Conservation (phyloP, 306 rosid genomes). For the Casuarina equisetifolia region DNA sequence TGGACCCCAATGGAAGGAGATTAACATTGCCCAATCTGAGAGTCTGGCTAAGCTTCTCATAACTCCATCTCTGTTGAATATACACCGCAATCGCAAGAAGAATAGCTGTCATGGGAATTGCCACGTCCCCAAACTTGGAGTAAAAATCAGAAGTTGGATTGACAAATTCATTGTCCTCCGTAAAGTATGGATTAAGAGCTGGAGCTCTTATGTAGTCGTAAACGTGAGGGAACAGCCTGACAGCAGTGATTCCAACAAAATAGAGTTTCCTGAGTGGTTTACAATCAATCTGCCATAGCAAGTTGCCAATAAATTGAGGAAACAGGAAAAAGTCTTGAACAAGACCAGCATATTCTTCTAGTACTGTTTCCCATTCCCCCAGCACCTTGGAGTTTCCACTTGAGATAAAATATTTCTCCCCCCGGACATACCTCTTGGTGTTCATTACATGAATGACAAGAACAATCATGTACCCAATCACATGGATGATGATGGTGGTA, state of each 20-base stretch:
- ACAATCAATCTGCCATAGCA: slow-evolving; percentile 78
- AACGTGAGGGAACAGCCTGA: slow-evolving; percentile 82
- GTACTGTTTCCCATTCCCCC: slow-evolving; percentile 60
- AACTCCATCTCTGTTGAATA: slow-evolving; percentile 72
- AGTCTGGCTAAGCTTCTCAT: slow-evolving; percentile 61
- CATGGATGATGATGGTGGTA: slow-evolving; percentile 49
- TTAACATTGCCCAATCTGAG: slow-evolving; percentile 48
- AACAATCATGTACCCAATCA: slow-evolving; percentile 58
- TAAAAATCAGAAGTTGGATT: slow-evolving; percentile 68
- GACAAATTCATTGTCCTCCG: slow-evolving; percentile 69
- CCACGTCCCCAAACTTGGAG: slow-evolving; percentile 72
- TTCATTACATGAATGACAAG: slow-evolving; percentile 47
- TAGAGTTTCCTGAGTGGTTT: slow-evolving; percentile 78
- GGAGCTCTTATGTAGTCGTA: slow-evolving; percentile 72
- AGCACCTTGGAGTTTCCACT: slow-evolving; percentile 33
- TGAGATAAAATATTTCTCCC: slow-evolving; percentile 23
- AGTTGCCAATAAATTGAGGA: slow-evolving; percentile 79
- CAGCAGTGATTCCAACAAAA: slow-evolving; percentile 73
- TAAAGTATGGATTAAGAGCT: slow-evolving; percentile 57
- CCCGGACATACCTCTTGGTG: slow-evolving; percentile 36
- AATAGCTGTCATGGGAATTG: slow-evolving; percentile 65
- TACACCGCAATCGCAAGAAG: slow-evolving; percentile 58
- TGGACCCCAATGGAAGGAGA: slow-evolving; percentile 61
- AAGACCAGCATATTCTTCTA: slow-evolving; percentile 80
- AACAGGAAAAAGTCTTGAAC: slow-evolving; percentile 87